Evolutionary conservation across 2,329 filamentous ascomycete genomes (phyloP).

Genomic region (Tolypocladium guangdongense): DNA sequence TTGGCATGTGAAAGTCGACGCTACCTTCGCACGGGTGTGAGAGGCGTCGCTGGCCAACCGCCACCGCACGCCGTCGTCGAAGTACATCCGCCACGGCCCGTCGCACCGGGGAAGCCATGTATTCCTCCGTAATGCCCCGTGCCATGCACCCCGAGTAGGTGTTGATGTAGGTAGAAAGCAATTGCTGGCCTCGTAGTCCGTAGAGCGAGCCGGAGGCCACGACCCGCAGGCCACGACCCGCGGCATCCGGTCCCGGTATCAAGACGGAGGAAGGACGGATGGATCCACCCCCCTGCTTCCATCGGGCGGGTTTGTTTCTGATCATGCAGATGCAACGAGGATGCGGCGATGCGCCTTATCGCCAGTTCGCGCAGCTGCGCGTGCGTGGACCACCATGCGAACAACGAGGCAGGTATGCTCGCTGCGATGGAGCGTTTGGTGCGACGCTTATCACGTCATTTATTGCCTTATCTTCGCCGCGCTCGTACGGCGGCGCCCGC

Average conservation of each 20-base stretch:
- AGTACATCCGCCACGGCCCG: no score
- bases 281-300: neutral
- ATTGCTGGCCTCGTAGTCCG: no score
- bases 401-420: neutral
- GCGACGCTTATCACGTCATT: neutral
- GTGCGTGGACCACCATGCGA: neutral
- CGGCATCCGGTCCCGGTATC: neutral
- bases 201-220: no score
- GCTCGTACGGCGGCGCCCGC: neutral
- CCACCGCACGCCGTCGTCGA: neutral
- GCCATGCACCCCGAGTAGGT: no score
- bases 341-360: neutral
- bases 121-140: no score
- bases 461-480: neutral
- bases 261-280: neutral
- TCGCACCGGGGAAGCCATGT: no score
- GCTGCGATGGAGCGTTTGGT: no score
- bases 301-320: neutral
- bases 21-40: neutral
- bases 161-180: no score
- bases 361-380: neutral
- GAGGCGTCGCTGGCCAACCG: neutral
- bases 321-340: neutral
- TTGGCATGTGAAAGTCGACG: conserved; percentile 1
- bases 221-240: no score